These are phyloP conservation scores for Diplocarpon rosae DNA, from an alignment of 2,329 filamentous ascomycete species.

Conservation along the genomic window DNA sequence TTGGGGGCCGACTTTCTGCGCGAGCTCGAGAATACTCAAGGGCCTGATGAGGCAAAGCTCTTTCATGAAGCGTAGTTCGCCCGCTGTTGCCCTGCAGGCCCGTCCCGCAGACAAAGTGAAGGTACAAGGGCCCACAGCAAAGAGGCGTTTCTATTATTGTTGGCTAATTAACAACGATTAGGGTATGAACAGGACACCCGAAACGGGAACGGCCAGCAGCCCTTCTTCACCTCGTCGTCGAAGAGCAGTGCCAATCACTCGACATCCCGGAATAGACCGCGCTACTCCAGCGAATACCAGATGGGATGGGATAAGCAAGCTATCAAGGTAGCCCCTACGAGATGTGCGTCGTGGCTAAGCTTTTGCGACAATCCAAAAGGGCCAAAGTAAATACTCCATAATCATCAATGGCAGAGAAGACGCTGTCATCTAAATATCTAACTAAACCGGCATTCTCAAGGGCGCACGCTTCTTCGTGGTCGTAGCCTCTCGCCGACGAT, in stretches of 20 bases:
- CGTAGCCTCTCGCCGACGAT: neutral
- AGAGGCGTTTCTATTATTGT: constrained; percentile 1
- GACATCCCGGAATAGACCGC: constrained; percentile 17
- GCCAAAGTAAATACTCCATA: too few relatives aligned
- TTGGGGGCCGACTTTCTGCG: constrained; percentile 11
- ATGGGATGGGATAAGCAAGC: neutral
- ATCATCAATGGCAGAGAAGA: too few relatives aligned
- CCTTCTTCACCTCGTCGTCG: constrained; percentile 1
- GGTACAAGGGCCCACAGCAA: neutral
- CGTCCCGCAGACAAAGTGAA: neutral
- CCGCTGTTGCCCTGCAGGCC: neutral
- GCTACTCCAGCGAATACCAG: constrained; percentile 12
- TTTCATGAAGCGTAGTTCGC: too few relatives aligned
- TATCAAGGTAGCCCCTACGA: constrained; percentile 8
- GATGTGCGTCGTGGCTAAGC: constrained; percentile 3
- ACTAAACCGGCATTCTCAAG: too few relatives aligned
- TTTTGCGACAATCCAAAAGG: neutral
- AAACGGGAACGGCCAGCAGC: neutral
- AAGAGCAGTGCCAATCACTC: constrained; percentile 13
- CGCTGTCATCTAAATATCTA: too few relatives aligned
- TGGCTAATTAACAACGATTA: constrained; percentile 20
- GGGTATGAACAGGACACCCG: constrained; percentile 15
- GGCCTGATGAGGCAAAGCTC: constrained; percentile 7
- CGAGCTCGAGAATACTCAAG: neutral
- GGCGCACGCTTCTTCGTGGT: neutral